Evolutionary conservation across 2,329 filamentous ascomycete species (phyloP).

Genomic region (Paracamarosporium sp.): DNA sequence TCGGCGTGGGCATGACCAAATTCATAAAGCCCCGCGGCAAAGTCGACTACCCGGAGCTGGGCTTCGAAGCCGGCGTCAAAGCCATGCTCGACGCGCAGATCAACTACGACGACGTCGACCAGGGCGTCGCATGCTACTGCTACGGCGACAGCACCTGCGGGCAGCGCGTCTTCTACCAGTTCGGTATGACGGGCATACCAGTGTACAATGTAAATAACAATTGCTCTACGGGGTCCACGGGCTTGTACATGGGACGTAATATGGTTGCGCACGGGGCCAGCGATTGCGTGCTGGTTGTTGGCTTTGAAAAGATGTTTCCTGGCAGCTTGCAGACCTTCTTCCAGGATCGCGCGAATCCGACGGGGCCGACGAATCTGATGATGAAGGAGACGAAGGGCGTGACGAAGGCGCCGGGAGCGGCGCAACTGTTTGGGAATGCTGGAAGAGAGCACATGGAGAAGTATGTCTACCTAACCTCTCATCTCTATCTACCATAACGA

Average conservation of each 20-base stretch:
- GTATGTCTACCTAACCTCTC: conserved; percentile 52
- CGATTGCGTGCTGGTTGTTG: conserved; percentile 88
- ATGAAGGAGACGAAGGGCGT: conserved; percentile 83
- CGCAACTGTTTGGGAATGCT: conserved; percentile 95
- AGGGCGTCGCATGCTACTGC: conserved; percentile 96
- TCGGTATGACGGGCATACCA: conserved; percentile 95
- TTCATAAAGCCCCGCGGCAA: conserved; percentile 97
- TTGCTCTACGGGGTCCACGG: conserved; percentile 94
- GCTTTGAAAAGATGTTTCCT: conserved; percentile 98
- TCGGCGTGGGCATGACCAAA: conserved; percentile 98
- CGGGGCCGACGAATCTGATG: conserved; percentile 74
- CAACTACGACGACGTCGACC: conserved; percentile 95
- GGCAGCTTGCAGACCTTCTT: conserved; percentile 86
- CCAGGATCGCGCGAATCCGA: conserved; percentile 83
- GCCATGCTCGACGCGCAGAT: conserved; percentile 84
- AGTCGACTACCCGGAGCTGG: conserved; percentile 92
- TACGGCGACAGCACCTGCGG: conserved; percentile 95
- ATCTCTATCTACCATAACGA: background rate
- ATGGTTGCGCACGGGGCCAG: conserved; percentile 81
- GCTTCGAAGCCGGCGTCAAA: conserved; percentile 90
- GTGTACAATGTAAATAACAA: conserved; percentile 99
- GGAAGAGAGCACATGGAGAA: conserved; percentile 95
- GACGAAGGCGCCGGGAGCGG: conserved; percentile 82
- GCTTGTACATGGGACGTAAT: conserved; percentile 81
- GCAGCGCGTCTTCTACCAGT: conserved; percentile 98